Evolutionary conservation across 257 asterid species (phyloP), one percentile per base, ranked within the genome.

Genomic region (Mentha longifolia): DNA sequence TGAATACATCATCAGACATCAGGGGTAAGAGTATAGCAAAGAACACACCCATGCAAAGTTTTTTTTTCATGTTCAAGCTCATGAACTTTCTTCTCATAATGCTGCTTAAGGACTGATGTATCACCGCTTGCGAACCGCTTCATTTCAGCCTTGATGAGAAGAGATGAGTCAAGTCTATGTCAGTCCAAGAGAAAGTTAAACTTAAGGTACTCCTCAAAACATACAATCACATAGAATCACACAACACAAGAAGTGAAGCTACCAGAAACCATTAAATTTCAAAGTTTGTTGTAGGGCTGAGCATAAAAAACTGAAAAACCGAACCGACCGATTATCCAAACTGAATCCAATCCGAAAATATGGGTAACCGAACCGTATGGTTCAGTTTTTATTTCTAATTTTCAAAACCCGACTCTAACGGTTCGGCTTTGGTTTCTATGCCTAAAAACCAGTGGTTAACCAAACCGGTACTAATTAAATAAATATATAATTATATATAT

Each of bases 1-100:
- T 42, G 56, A 67, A 73, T 31, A 17, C 14, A 54, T 65, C 47
- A 73, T 25, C 77, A 73, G 33, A n/a, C n/a, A n/a, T n/a, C n/a
- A n/a, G 25, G 42, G 52, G 47, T n/a, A 10, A 8, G 62, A 58
- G 39, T 56, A 51, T 14, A 33, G 37, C 9, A 25, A 47, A 75
- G 45, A 65, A 60, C 58, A 42, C 50, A 92, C 99, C 99, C n/a
- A n/a, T 89, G 97, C 61, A 89, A 80, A 54, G 61, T 58, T 70
- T 82, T 80, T 85, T 92, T 95, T 77, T 92, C 96, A 25, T 84
- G 68, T 80, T 95, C 98, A 75, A 95, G 79, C 22, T 95, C 99
- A 5, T 95, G 93, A 68, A 95, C 96, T 78, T 89, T 95, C 78
- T 87, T 95, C 79, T 95, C 99, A 66, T 89, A 95, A 76, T 92